phyloP scores from a whole-genome alignment of 352 stramenopile species.

The Pythium scleroteichum region DNA sequence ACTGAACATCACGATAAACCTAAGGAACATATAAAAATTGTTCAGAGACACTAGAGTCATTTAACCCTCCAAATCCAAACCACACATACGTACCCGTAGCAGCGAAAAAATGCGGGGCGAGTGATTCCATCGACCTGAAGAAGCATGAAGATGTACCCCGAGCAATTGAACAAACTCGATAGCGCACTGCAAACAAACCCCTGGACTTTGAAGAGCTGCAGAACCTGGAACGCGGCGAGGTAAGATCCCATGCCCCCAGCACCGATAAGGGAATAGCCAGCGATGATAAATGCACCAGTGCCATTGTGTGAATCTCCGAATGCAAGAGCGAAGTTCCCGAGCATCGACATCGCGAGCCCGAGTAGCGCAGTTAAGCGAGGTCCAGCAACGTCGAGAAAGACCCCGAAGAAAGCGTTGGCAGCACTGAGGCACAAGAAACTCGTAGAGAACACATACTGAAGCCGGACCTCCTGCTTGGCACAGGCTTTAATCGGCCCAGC shows the following conservation, averaged over 20 bases:
- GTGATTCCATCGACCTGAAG: constrained; percentile 57
- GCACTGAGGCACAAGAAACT: constrained; percentile 78
- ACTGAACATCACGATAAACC: constrained; percentile 40
- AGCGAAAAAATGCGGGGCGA: constrained; percentile 51
- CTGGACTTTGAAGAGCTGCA: constrained; percentile 76
- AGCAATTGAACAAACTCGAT: constrained; percentile 85
- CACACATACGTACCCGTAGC: constrained; percentile 71
- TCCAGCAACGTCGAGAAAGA: constrained; percentile 70
- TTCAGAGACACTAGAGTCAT: not conserved
- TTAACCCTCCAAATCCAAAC: no score
- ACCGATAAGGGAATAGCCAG: constrained; percentile 67
- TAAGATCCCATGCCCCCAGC: constrained; percentile 77
- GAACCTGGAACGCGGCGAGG: constrained; percentile 76
- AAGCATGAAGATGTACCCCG: constrained; percentile 84
- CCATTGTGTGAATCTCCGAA: constrained; percentile 54
- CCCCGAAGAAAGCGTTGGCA: constrained; percentile 76
- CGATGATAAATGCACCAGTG: constrained; percentile 56
- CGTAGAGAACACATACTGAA: constrained; percentile 82
- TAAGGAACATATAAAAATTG: constrained; percentile 1
- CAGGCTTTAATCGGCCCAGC: constrained; percentile 28
- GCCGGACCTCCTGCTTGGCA: constrained; percentile 60
- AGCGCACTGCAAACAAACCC: constrained; percentile 78
- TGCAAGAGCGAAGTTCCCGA: constrained; percentile 63
- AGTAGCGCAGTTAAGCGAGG: constrained; percentile 57
- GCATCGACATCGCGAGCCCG: constrained; percentile 43